Conservation (phyloP, 2,329 filamentous ascomycete species). For the Dothiorella sarmentorum region DNA sequence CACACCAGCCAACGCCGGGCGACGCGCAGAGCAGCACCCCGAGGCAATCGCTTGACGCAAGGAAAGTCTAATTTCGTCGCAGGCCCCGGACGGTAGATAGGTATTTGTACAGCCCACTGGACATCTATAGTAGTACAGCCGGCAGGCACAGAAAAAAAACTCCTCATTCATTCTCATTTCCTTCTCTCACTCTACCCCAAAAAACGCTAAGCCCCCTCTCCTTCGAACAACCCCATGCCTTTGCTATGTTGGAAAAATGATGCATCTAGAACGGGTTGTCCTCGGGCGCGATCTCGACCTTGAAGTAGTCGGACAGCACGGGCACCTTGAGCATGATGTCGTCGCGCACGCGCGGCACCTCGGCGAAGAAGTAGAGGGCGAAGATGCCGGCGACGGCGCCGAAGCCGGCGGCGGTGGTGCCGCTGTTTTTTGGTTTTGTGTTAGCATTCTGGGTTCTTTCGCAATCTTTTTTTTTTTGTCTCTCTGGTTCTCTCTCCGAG, state of each 20-base stretch:
- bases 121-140: conserved; percentile 2
- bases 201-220: background rate
- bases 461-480: too few species aligned
- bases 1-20: background rate
- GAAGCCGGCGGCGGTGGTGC: conserved; percentile 51
- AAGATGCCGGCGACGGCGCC: conserved; percentile 57
- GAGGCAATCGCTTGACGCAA: background rate
- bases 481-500: background rate
- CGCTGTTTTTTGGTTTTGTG: conserved; percentile 23
- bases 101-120: conserved; percentile 12
- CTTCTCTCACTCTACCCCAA: background rate
- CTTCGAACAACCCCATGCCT: background rate
- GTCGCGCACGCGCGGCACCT: conserved; percentile 59
- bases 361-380: conserved; percentile 63
- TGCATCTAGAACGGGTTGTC: conserved; percentile 56
- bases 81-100: background rate
- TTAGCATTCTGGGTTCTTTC: background rate
- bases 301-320: conserved; percentile 55
- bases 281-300: conserved; percentile 57
- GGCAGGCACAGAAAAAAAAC: conserved; percentile 4
- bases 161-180: conserved; percentile 5
- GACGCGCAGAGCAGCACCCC: background rate
- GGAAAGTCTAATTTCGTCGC: conserved; percentile 15
- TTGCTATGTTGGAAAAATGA: background rate
- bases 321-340: conserved; percentile 62